Conservation (phyloP, 257 asterid genomes). For the Jaltomata sinuosa region DNA sequence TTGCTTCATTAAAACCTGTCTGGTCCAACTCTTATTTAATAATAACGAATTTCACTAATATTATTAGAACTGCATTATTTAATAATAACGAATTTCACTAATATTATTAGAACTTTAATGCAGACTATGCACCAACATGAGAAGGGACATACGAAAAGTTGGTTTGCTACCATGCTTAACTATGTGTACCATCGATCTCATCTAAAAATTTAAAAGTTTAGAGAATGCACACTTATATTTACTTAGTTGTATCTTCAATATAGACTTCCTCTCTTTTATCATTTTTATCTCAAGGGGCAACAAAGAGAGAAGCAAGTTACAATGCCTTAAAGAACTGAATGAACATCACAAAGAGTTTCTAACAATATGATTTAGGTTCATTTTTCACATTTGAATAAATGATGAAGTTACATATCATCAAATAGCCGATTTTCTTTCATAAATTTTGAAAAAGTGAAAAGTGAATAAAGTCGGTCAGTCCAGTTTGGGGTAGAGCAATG, state of each 20-base stretch:
- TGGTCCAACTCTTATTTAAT: not conserved
- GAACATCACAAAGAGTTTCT: not conserved
- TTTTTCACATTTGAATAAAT: not conserved
- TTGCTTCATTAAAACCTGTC: not conserved
- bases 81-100: not conserved
- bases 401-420: not conserved
- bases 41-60: not conserved
- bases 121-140: not conserved
- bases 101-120: not conserved
- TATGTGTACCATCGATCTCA: not conserved
- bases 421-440: not conserved
- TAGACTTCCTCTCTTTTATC: not conserved
- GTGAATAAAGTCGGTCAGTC: not conserved
- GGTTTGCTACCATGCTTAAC: not conserved
- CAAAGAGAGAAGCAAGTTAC: not conserved
- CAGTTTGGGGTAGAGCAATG: not conserved
- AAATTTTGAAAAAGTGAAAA: too few species aligned
- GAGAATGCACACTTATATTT: not conserved
- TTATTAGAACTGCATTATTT: too few species aligned
- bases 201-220: not conserved
- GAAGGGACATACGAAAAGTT: not conserved
- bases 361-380: not conserved
- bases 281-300: not conserved
- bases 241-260: not conserved
- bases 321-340: not conserved